Evolutionary conservation across 805 yeast species (phyloP).

Genomic region (Yarrowia keelungensis): DNA sequence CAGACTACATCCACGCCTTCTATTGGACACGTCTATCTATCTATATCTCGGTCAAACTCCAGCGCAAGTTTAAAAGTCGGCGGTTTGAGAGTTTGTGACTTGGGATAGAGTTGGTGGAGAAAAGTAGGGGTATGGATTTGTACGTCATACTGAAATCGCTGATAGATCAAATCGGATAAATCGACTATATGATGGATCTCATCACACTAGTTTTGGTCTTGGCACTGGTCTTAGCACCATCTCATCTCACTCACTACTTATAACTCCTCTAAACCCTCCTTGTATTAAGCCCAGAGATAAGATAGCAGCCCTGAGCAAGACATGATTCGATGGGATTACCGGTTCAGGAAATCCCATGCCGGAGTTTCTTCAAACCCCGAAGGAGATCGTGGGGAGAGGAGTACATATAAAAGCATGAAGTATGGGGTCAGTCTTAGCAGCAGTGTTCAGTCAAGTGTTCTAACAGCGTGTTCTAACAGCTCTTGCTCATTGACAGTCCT

Average conservation of each 20-base stretch:
- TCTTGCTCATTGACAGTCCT: too few relatives aligned
- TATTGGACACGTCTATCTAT: slow-evolving; percentile 9
- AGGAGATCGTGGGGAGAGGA: too few relatives aligned
- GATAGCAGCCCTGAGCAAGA: slow-evolving; percentile 29
- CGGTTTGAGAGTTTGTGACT: not conserved
- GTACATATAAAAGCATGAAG: too few relatives aligned
- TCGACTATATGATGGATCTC: too few relatives aligned
- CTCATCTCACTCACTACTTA: too few relatives aligned
- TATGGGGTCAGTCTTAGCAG: too few relatives aligned
- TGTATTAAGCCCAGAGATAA: slow-evolving; percentile 5
- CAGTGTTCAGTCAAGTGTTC: too few relatives aligned
- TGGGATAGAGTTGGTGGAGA: too few relatives aligned
- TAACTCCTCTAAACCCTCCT: slow-evolving; percentile 1
- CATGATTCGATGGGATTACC: slow-evolving; percentile 32
- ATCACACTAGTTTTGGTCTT: not conserved
- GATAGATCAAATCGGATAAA: too few relatives aligned
- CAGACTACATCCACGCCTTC: not conserved
- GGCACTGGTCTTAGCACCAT: not conserved
- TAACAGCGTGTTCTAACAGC: too few relatives aligned
- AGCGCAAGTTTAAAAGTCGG: slow-evolving; percentile 29
- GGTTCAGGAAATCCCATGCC: slow-evolving; percentile 16
- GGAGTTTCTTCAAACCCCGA: not conserved
- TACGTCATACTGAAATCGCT: too few relatives aligned
- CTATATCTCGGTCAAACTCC: not conserved
- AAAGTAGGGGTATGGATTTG: too few relatives aligned